Evolutionary conservation across 768 basidiomycete genomes (phyloP).

Genomic region (Neoboletus magnificus): DNA sequence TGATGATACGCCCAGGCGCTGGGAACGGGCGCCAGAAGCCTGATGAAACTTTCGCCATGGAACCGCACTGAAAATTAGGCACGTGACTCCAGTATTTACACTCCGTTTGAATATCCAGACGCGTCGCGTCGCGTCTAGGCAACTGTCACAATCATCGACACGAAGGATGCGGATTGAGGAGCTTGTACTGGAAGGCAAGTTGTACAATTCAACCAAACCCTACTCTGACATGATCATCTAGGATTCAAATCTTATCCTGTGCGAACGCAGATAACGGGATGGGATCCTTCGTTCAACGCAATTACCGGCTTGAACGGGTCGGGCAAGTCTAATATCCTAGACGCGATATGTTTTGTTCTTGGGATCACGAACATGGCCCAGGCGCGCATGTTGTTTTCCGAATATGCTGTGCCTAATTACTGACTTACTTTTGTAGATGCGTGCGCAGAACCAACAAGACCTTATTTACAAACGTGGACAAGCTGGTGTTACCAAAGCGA

Average conservation of each 20-base stretch:
- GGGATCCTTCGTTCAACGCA: constrained; percentile 98
- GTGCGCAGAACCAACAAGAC: constrained; percentile 93
- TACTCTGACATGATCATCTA: constrained; percentile 26
- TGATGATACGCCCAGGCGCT: constrained; percentile 13
- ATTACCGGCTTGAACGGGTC: constrained; percentile 96
- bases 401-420: background rate
- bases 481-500: constrained; percentile 94
- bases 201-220: background rate
- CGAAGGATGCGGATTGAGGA: constrained; percentile 87
- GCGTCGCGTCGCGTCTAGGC: constrained; percentile 32
- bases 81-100: constrained; percentile 17
- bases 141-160: background rate
- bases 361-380: constrained; percentile 97
- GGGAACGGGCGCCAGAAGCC: background rate
- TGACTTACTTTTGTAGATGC: constrained; percentile 56
- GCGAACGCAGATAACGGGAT: constrained; percentile 91
- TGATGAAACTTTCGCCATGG: constrained; percentile 1
- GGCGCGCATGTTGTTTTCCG: constrained; percentile 39
- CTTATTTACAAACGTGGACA: constrained; percentile 99
- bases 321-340: constrained; percentile 98
- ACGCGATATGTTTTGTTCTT: constrained; percentile 98
- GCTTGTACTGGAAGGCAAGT: constrained; percentile 82
- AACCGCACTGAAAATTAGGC: background rate
- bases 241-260: constrained; percentile 99
- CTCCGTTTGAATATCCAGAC: constrained; percentile 27